Conservation (phyloP, 1,284 basidiomycete species). For the Microbotryum silenes-acaulis region DNA sequence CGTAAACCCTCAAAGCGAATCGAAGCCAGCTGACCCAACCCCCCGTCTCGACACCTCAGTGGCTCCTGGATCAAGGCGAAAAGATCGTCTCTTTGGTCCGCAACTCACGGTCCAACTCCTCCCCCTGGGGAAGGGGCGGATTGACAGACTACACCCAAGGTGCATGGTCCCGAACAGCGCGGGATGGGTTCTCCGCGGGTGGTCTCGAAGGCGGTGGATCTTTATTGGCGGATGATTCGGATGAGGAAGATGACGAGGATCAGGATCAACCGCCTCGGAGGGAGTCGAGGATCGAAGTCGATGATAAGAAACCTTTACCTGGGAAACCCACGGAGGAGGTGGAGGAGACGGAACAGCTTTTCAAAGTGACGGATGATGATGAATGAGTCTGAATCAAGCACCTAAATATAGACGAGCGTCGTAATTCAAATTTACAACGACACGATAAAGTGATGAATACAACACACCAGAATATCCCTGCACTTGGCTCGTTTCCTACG, state of each 20-base stretch:
- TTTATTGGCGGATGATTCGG: not conserved
- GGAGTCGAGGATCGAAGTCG: too few species aligned
- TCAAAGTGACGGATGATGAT: too few species aligned
- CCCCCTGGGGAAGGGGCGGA: not conserved
- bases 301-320: too few species aligned
- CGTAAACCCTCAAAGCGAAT: not conserved
- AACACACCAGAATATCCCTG: too few species aligned
- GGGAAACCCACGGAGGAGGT: too few species aligned
- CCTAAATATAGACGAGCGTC: too few species aligned
- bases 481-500: too few species aligned
- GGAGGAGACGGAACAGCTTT: too few species aligned
- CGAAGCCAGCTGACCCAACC: not conserved
- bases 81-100: conserved; percentile 6
- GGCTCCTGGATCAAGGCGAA: conserved; percentile 17
- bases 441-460: too few species aligned
- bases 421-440: too few species aligned
- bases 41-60: conserved; percentile 4
- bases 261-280: too few species aligned
- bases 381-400: too few species aligned
- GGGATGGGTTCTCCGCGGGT: not conserved
- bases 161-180: not conserved
- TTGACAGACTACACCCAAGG: not conserved
- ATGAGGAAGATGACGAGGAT: not conserved
- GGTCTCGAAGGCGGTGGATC: not conserved
- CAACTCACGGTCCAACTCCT: not conserved